Evolutionary conservation across 1,139 yeast species (phyloP).

Genomic region (Blastobotrys elegans): DNA sequence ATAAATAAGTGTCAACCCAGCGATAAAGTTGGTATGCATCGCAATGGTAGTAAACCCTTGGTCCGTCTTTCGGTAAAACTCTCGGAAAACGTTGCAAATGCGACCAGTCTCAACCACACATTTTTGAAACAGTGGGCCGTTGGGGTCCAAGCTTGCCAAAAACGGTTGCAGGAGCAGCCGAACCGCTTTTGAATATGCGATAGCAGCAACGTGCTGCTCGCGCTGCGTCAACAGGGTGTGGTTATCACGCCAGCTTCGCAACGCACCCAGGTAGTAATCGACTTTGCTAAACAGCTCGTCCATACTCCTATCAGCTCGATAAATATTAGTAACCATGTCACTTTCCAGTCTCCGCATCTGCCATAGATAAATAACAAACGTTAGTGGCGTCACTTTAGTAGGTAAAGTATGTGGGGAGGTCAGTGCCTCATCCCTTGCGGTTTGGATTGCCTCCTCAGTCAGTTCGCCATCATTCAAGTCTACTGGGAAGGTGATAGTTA

Average conservation of each 20-base stretch:
- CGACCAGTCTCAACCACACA: slow-evolving; percentile 64
- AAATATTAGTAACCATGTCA: slow-evolving; percentile 46
- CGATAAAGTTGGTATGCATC: slow-evolving; percentile 56
- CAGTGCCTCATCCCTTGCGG: slow-evolving; percentile 11
- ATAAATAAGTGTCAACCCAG: slow-evolving; percentile 56
- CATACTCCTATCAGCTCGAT: slow-evolving; percentile 36
- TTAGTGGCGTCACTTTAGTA: slow-evolving; percentile 24
- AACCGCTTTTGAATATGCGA: slow-evolving; percentile 53
- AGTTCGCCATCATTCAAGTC: slow-evolving; percentile 26
- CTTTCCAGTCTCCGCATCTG: slow-evolving; percentile 52
- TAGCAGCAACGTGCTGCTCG: slow-evolving; percentile 39
- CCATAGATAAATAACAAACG: slow-evolving; percentile 50
- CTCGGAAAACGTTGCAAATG: slow-evolving; percentile 53
- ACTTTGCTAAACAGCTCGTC: slow-evolving; percentile 26
- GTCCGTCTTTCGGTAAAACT: slow-evolving; percentile 52
- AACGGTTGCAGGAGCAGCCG: slow-evolving; percentile 55
- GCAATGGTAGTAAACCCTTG: slow-evolving; percentile 57
- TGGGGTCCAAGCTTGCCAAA: slow-evolving; percentile 51
- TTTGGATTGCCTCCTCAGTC: slow-evolving; percentile 17
- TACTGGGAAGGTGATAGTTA: slow-evolving; percentile 45
- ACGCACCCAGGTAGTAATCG: slow-evolving; percentile 23
- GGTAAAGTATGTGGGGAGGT: neutral
- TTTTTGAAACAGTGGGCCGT: slow-evolving; percentile 50
- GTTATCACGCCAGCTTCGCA: slow-evolving; percentile 23
- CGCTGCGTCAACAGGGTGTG: slow-evolving; percentile 15